Conservation (phyloP, 2,329 filamentous ascomycete species). For the Phialophora macrospora region DNA sequence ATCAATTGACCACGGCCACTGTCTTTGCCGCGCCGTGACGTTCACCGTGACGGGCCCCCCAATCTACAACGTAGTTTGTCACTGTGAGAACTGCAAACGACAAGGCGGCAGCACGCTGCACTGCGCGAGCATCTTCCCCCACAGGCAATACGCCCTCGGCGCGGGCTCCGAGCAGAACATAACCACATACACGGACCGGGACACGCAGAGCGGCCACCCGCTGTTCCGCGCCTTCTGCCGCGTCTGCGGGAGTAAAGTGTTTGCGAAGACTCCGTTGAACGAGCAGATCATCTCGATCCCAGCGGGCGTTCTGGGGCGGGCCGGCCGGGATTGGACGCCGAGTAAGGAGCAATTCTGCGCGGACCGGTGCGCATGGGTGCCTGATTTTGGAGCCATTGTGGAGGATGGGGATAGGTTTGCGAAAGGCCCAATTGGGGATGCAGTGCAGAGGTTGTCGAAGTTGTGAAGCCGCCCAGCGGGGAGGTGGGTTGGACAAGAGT, state of each 20-base stretch:
- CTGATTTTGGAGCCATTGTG: constrained; percentile 17
- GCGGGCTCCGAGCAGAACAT: constrained; percentile 14
- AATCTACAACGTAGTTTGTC: constrained; percentile 33
- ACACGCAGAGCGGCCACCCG: constrained; percentile 27
- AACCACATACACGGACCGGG: constrained; percentile 27
- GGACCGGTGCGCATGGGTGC: constrained; percentile 25
- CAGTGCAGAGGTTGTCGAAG: constrained; percentile 2
- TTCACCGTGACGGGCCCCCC: constrained; percentile 30
- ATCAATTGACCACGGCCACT: constrained; percentile 25
- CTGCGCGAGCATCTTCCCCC: constrained; percentile 27
- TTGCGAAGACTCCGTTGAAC: constrained; percentile 30
- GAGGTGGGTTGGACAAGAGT: background rate
- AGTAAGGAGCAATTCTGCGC: constrained; percentile 32
- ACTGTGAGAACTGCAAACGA: constrained; percentile 34
- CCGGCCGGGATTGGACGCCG: constrained; percentile 22
- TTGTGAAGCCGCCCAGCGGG: background rate
- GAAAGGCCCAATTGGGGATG: constrained; percentile 5
- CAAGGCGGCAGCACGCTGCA: constrained; percentile 32
- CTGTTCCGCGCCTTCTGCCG: constrained; percentile 30
- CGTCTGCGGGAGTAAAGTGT: constrained; percentile 31
- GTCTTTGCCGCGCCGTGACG: constrained; percentile 30
- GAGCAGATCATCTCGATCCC: constrained; percentile 31
- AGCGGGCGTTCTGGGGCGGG: constrained; percentile 24
- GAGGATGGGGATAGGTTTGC: constrained; percentile 12
- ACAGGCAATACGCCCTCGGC: constrained; percentile 31